Conservation (phyloP, 768 basidiomycete species). For the Crucibulum laeve region DNA sequence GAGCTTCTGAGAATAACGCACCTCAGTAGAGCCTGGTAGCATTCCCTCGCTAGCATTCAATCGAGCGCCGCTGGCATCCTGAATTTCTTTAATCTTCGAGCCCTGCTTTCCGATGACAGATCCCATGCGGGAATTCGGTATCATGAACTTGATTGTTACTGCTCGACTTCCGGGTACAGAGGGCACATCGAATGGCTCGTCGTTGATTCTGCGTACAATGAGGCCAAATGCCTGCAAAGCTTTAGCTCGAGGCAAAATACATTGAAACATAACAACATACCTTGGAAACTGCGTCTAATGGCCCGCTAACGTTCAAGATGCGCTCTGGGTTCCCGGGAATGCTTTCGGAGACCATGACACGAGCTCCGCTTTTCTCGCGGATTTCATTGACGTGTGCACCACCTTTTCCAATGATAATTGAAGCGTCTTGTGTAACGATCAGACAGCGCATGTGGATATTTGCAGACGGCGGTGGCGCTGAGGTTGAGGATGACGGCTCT, state of each 20-base stretch:
- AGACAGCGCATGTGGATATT: constrained; percentile 97
- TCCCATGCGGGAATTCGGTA: constrained; percentile 98
- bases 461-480: constrained; percentile 57
- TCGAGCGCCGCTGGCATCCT: constrained; percentile 95
- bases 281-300: constrained; percentile 98
- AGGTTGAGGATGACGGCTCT: constrained; percentile 45
- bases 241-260: not conserved
- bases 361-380: constrained; percentile 93
- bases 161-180: constrained; percentile 97
- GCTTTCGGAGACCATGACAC: constrained; percentile 96
- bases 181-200: constrained; percentile 96
- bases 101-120: constrained; percentile 98
- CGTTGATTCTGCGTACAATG: constrained; percentile 97
- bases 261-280: constrained; percentile 35
- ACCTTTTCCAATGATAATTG: constrained; percentile 96
- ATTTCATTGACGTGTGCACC: constrained; percentile 98
- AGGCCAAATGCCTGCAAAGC: constrained; percentile 86
- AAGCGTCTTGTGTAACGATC: constrained; percentile 98
- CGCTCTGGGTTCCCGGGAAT: constrained; percentile 99
- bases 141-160: constrained; percentile 99
- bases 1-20: constrained; percentile 28
- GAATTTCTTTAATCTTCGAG: constrained; percentile 98
- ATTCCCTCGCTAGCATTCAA: constrained; percentile 97
- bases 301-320: constrained; percentile 93
- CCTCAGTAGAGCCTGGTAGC: constrained; percentile 99